Conservation (phyloP, 2,329 filamentous ascomycete species). For the Dactylellina leptospora region DNA sequence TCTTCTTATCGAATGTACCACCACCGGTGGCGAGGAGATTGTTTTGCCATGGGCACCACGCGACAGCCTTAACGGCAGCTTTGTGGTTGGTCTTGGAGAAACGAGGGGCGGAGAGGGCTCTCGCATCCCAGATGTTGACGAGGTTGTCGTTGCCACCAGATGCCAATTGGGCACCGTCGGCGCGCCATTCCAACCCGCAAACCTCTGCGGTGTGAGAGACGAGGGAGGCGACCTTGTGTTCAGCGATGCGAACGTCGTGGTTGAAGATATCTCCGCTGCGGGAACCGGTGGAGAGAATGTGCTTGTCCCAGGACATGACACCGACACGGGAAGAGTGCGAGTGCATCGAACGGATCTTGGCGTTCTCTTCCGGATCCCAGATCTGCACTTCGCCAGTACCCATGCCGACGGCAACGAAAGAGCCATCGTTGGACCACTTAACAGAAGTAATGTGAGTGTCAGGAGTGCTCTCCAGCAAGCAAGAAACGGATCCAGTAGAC, state of each 20-base stretch:
- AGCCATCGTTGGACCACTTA: constrained; percentile 97
- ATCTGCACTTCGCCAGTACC: constrained; percentile 97
- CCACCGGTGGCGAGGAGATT: constrained; percentile 83
- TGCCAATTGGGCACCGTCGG: constrained; percentile 93
- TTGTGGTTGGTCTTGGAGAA: constrained; percentile 99
- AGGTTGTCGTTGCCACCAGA: constrained; percentile 99
- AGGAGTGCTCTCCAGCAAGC: constrained; percentile 82
- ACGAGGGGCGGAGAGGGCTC: constrained; percentile 90
- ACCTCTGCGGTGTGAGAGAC: constrained; percentile 97
- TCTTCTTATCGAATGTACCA: constrained; percentile 94
- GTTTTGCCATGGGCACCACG: constrained; percentile 93
- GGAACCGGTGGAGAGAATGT: constrained; percentile 91
- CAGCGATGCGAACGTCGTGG: constrained; percentile 95
- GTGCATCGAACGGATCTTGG: constrained; percentile 97
- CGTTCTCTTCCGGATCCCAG: constrained; percentile 95
- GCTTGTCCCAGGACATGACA: constrained; percentile 99
- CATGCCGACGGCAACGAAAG: constrained; percentile 93
- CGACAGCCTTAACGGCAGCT: constrained; percentile 94
- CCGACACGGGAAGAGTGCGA: constrained; percentile 96
- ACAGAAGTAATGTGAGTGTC: constrained; percentile 98
- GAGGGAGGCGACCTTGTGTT: constrained; percentile 98
- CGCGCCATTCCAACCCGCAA: constrained; percentile 96
- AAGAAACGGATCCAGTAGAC: constrained; percentile 87
- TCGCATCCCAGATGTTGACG: constrained; percentile 98
- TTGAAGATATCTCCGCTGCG: constrained; percentile 96